Percentiles rank a stretch among this genome's conserved stretches.
Evolutionary conservation across 331 rosid genomes (phyloP).

Genomic region (Cydonia oblonga): DNA sequence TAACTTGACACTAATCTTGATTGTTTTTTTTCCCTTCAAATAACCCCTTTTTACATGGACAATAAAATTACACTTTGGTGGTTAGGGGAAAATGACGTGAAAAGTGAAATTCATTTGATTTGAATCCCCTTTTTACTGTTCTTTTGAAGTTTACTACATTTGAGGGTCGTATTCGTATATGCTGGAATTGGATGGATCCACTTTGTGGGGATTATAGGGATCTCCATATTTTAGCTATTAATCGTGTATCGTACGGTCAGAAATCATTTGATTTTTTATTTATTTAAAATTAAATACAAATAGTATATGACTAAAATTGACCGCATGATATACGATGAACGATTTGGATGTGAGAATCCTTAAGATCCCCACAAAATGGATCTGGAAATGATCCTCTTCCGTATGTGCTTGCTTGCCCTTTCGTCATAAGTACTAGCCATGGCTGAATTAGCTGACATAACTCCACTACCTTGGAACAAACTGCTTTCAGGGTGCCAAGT

Average conservation of each 20-base stretch:
- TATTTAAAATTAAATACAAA: too few relatives aligned
- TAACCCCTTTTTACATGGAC: neutral
- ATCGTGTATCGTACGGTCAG: too few relatives aligned
- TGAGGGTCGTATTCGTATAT: neutral
- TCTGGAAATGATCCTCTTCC: too few relatives aligned
- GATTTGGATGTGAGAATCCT: too few relatives aligned
- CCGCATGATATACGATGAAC: too few relatives aligned
- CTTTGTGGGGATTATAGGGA: too few relatives aligned
- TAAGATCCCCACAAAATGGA: too few relatives aligned
- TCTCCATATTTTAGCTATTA: too few relatives aligned
- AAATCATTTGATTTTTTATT: too few relatives aligned
- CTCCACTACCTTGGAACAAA: neutral
- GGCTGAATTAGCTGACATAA: slow-evolving; percentile 6
- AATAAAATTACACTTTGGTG: neutral
- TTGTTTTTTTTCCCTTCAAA: neutral
- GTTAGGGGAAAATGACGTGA: neutral
- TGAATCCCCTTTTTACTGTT: neutral
- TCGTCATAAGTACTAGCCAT: neutral
- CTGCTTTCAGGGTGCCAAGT: neutral
- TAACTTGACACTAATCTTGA: neutral
- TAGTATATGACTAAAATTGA: too few relatives aligned
- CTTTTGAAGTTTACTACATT: neutral
- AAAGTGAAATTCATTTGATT: neutral
- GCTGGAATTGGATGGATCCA: too few relatives aligned
- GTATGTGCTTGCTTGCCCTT: too few relatives aligned